Evolutionary conservation across 2,329 filamentous ascomycete species (phyloP).

Genomic region (Neurospora crassa): DNA sequence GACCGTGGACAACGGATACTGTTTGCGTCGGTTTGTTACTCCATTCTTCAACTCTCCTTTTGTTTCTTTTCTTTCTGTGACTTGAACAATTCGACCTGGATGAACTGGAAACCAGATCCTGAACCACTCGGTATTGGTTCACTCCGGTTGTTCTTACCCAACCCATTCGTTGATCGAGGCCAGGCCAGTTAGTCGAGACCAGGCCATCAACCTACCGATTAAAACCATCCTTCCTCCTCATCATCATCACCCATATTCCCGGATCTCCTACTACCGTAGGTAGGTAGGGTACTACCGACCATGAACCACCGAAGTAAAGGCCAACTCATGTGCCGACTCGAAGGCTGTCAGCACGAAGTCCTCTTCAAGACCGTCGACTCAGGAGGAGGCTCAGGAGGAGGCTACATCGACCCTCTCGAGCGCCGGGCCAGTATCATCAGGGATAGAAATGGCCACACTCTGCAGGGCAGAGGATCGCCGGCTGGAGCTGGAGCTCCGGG

Average conservation of each 20-base stretch:
- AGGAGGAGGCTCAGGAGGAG: background rate
- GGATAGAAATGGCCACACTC: background rate
- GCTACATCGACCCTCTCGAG: constrained; percentile 6
- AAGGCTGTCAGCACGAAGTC: constrained; percentile 14
- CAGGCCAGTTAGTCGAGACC: background rate
- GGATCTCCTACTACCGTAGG: no score
- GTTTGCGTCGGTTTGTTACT: background rate
- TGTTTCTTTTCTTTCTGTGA: background rate
- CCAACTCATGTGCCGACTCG: constrained; percentile 8
- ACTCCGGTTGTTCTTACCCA: no score
- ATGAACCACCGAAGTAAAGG: constrained; percentile 10
- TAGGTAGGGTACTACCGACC: no score
- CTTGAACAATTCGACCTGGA: background rate
- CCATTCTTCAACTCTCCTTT: background rate
- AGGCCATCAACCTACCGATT: background rate
- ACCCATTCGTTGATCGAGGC: no score
- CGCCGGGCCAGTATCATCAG: constrained; percentile 5
- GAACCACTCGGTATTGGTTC: no score
- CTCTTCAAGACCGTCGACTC: constrained; percentile 13
- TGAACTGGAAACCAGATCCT: no score
- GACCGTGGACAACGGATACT: background rate
- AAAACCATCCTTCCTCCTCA: background rate
- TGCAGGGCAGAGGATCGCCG: constrained; percentile 1
- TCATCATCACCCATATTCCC: no score
- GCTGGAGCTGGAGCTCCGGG: background rate